Conservation (phyloP, 805 yeast genomes). For the Ogataea parapolymorpha region DNA sequence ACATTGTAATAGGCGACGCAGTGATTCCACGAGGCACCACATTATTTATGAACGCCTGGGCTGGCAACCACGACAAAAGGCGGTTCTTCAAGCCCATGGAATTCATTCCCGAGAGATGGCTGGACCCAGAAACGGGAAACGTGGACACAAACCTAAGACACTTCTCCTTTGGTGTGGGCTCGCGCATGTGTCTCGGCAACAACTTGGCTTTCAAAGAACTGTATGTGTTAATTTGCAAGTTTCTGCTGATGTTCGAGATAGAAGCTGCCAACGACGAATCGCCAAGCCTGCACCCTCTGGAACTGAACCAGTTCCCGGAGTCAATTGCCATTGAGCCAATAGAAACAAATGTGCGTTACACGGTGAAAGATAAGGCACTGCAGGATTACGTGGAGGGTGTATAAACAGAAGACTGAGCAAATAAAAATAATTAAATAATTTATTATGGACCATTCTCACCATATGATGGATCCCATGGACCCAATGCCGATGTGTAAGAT, state of each 20-base stretch:
- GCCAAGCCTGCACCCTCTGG: conserved; percentile 51
- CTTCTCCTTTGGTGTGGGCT: conserved; percentile 66
- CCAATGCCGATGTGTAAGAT: conserved; percentile 29
- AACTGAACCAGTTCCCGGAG: conserved; percentile 47
- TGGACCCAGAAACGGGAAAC: conserved; percentile 25
- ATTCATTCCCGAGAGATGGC: conserved; percentile 54
- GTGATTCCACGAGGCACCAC: conserved; percentile 55
- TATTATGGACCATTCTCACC: conserved; percentile 9
- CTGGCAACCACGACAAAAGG: conserved; percentile 61
- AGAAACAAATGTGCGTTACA: conserved; percentile 35
- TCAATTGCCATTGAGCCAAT: conserved; percentile 65
- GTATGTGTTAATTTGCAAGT: conserved; percentile 53
- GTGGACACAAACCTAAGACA: conserved; percentile 32
- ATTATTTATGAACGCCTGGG: conserved; percentile 63
- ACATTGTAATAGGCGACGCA: conserved; percentile 38
- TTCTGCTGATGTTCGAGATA: conserved; percentile 50
- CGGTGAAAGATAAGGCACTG: conserved; percentile 26
- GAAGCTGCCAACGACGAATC: conserved; percentile 16
- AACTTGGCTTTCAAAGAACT: conserved; percentile 63
- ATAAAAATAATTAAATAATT: background rate
- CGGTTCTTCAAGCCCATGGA: conserved; percentile 41
- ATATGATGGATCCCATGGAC: conserved; percentile 17
- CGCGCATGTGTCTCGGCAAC: conserved; percentile 70
- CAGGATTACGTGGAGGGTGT: background rate
- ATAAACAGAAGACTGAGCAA: background rate